Percentiles rank a stretch among this genome's conserved stretches.
Evolutionary conservation across 139 green algal species (phyloP).

Genomic region (Monoraphidium neglectum): DNA sequence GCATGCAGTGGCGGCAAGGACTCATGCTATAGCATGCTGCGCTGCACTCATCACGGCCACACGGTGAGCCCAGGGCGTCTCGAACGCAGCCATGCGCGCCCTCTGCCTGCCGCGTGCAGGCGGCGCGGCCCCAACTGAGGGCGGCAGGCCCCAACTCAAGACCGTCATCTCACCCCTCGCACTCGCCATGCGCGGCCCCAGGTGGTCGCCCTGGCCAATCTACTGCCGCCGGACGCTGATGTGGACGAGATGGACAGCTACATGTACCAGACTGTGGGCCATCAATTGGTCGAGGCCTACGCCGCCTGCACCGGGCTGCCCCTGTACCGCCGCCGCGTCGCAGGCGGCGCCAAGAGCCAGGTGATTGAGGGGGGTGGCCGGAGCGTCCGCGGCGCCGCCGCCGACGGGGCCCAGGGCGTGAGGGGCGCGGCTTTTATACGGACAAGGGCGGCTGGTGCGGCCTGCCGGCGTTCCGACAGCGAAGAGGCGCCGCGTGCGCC

Average conservation of each 20-base stretch:
- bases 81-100: too few relatives aligned
- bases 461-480: too few relatives aligned
- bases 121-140: too few relatives aligned
- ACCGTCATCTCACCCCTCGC: too few relatives aligned
- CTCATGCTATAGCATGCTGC: slow-evolving; percentile 41
- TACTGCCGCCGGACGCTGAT: slow-evolving; percentile 58
- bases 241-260: slow-evolving; percentile 91
- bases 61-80: neutral
- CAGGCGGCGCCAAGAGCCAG: slow-evolving; percentile 57
- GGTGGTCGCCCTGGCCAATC: slow-evolving; percentile 68
- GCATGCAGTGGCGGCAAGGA: slow-evolving; percentile 43
- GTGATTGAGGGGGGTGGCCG: neutral
- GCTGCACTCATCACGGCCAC: slow-evolving; percentile 34
- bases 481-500: too few relatives aligned
- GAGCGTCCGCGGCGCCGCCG: too few relatives aligned
- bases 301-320: slow-evolving; percentile 84
- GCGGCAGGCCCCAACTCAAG: too few relatives aligned
- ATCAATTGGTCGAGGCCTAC: slow-evolving; percentile 83
- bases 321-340: slow-evolving; percentile 78
- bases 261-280: slow-evolving; percentile 97
- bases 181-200: neutral
- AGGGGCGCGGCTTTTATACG: too few relatives aligned
- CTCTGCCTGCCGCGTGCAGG: too few relatives aligned
- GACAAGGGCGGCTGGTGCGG: too few relatives aligned
- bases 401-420: too few relatives aligned